These are phyloP conservation scores for Caryopteris hybrid DNA, from an alignment of 305 asterid species.

Conservation along the genomic window DNA sequence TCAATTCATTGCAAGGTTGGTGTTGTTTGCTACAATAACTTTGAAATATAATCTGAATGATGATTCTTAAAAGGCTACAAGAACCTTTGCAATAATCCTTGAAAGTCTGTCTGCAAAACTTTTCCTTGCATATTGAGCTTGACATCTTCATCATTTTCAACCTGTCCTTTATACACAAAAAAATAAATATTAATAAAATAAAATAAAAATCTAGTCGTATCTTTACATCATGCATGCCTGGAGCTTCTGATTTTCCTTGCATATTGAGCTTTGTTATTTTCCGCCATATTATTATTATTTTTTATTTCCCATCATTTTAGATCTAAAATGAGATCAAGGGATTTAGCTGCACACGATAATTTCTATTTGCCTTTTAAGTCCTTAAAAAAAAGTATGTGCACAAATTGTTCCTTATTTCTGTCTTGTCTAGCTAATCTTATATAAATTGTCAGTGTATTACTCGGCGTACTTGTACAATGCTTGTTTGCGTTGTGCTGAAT, in stretches of 20 bases:
- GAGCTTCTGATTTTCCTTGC: not conserved
- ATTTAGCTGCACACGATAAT: not conserved
- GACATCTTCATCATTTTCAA: not conserved
- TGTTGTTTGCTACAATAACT: conserved; percentile 9
- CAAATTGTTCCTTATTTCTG: not conserved
- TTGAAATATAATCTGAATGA: conserved; percentile 6
- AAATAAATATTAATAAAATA: too few species aligned
- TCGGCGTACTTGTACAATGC: conserved; percentile 5
- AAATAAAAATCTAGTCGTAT: not conserved
- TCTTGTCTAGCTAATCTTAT: not conserved
- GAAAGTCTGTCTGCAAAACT: not conserved
- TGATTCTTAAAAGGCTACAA: not conserved
- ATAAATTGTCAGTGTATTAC: not conserved
- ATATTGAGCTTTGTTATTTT: not conserved
- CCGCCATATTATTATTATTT: not conserved
- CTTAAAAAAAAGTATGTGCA: not conserved
- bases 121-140: not conserved
- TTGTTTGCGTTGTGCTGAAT: conserved; percentile 1
- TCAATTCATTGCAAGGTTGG: conserved; percentile 64
- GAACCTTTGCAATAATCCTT: not conserved
- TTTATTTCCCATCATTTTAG: not conserved
- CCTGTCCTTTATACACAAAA: too few species aligned
- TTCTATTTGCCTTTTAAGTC: not conserved
- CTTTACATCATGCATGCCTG: not conserved
- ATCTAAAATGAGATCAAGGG: not conserved